Evolutionary conservation across 768 basidiomycete genomes (phyloP).

Genomic region (Tricholoma bakamatsutake): DNA sequence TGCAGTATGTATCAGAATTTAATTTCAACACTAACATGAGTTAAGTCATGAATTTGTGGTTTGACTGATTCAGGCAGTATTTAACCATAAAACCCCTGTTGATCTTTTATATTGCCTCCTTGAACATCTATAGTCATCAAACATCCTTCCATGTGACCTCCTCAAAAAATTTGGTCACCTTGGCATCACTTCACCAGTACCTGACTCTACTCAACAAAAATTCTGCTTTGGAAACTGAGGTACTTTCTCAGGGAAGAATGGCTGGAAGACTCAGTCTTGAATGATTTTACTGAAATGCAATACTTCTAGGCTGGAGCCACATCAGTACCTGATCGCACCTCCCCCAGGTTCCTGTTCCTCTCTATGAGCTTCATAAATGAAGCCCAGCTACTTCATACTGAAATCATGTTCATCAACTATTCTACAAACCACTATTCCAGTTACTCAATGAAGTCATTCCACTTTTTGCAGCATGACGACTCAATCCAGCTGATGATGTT

Average conservation of each 20-base stretch:
- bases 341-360: background rate
- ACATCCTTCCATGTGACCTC: background rate
- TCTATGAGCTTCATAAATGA: background rate
- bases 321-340: background rate
- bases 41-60: too few relatives aligned
- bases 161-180: background rate
- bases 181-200: background rate
- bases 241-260: background rate
- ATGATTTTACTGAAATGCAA: background rate
- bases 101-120: background rate
- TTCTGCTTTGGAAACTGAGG: background rate
- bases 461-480: background rate
- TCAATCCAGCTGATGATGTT: background rate
- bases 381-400: background rate
- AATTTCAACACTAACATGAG: too few relatives aligned
- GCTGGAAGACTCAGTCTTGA: background rate
- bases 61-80: background rate
- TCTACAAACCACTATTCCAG: background rate
- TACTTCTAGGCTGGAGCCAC: background rate
- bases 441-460: background rate
- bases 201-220: background rate
- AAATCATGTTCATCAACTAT: background rate
- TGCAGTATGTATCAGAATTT: too few relatives aligned
- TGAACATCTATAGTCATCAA: background rate
- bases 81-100: background rate